Percentiles rank a stretch among this genome's conserved stretches.
phyloP scores from a whole-genome alignment of 176 grass and related monocot species.

The Oryza australiensis region DNA sequence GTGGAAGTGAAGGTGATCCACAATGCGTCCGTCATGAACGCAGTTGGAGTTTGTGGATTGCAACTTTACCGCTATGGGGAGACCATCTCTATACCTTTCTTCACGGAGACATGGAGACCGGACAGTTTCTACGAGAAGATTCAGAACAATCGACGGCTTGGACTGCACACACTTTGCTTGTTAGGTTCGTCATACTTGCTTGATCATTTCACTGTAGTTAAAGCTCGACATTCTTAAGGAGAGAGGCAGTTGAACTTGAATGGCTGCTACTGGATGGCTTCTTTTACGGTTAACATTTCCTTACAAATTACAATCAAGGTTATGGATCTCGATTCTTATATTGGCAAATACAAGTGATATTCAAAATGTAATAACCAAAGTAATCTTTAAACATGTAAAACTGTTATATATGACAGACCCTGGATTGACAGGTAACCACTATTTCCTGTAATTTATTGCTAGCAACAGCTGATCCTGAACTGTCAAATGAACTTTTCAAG shows the following conservation, averaged over 20 bases:
- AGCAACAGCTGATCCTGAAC: background rate
- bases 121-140: slow-evolving; percentile 98
- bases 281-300: background rate
- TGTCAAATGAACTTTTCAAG: background rate
- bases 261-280: background rate
- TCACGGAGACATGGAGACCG: slow-evolving; percentile 90
- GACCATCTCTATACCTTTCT: slow-evolving; percentile 94
- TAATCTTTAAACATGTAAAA: background rate
- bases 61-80: slow-evolving; percentile 95
- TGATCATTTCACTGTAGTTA: background rate
- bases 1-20: slow-evolving; percentile 83
- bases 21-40: slow-evolving; percentile 94
- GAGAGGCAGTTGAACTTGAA: background rate
- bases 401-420: background rate
- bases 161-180: slow-evolving; percentile 93
- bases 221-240: background rate
- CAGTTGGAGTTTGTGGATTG: slow-evolving; percentile 83
- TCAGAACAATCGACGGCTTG: slow-evolving; percentile 69
- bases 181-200: slow-evolving; percentile 60
- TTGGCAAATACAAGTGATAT: background rate
- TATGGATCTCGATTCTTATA: slow-evolving; percentile 11
- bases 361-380: slow-evolving; percentile 9
- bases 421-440: background rate
- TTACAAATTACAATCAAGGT: background rate
- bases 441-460: slow-evolving; percentile 9